These are phyloP conservation scores for Podila epicladia DNA, from an alignment of 192 early-diverging fungal genomes.

Conservation along the genomic window DNA sequence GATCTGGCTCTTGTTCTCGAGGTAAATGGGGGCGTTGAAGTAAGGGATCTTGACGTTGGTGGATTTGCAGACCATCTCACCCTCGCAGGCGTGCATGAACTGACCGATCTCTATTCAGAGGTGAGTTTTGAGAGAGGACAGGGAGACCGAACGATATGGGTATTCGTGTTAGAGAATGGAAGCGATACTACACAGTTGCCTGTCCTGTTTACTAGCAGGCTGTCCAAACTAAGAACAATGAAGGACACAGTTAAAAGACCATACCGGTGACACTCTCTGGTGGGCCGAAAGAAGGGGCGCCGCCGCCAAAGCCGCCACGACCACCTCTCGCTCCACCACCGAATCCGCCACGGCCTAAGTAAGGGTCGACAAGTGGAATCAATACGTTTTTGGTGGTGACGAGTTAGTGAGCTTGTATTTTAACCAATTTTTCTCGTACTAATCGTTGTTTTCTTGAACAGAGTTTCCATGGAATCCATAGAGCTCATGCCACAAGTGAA, in stretches of 20 bases:
- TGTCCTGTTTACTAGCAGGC: no score
- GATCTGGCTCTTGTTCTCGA: conserved; percentile 98
- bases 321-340: conserved; percentile 60
- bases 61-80: conserved; percentile 95
- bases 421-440: no score
- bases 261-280: conserved; percentile 78
- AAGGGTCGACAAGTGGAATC: not conserved
- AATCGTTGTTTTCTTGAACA: no score
- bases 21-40: conserved; percentile 98
- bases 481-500: no score
- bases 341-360: conserved; percentile 43
- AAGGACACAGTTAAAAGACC: not conserved
- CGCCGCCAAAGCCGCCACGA: conserved; percentile 60
- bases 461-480: no score
- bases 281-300: conserved; percentile 70
- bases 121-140: no score
- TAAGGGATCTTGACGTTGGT: conserved; percentile 94
- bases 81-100: conserved; percentile 96
- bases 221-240: not conserved
- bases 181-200: not conserved
- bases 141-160: not conserved
- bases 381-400: not conserved
- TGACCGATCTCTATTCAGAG: conserved; percentile 77
- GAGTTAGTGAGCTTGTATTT: no score
- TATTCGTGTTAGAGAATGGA: not conserved